phyloP scores from a whole-genome alignment of 495 filamentous ascomycete genomes.

The Cudoniella acicularis region DNA sequence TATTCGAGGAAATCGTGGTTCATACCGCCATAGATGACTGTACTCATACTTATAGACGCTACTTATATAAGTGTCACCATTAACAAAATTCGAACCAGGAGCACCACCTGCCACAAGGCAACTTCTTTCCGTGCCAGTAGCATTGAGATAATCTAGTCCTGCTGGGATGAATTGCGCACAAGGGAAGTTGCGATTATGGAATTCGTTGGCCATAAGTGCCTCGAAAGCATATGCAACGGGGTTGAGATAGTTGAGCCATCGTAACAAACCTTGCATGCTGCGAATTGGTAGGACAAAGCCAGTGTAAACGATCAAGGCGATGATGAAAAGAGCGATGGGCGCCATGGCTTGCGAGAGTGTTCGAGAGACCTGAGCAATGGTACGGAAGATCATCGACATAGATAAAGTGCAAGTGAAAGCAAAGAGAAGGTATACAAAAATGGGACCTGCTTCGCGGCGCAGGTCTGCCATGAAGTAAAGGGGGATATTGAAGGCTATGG shows the following conservation, averaged over 20 bases:
- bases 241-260: constrained; percentile 75
- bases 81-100: constrained; percentile 49
- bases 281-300: constrained; percentile 72
- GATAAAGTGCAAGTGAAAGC: constrained; percentile 59
- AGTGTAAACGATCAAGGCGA: constrained; percentile 78
- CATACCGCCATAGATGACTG: constrained; percentile 32
- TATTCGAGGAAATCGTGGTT: too few species aligned
- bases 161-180: constrained; percentile 53
- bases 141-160: constrained; percentile 40
- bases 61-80: constrained; percentile 64
- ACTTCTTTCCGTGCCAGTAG: constrained; percentile 38
- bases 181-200: constrained; percentile 48
- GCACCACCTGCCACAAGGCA: constrained; percentile 62
- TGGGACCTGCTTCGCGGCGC: constrained; percentile 67
- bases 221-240: constrained; percentile 76
- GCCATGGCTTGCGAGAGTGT: constrained; percentile 79
- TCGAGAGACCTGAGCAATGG: constrained; percentile 69
- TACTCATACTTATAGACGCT: constrained; percentile 54
- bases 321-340: constrained; percentile 72
- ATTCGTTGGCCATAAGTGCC: constrained; percentile 64
- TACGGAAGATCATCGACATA: constrained; percentile 79
- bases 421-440: constrained; percentile 75
- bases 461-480: constrained; percentile 88
- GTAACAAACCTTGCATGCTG: constrained; percentile 76
- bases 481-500: constrained; percentile 57